Percentiles rank a stretch among this genome's conserved stretches.
Conservation (phyloP, 2,329 filamentous ascomycete species). For the Monosporascus sp. region DNA sequence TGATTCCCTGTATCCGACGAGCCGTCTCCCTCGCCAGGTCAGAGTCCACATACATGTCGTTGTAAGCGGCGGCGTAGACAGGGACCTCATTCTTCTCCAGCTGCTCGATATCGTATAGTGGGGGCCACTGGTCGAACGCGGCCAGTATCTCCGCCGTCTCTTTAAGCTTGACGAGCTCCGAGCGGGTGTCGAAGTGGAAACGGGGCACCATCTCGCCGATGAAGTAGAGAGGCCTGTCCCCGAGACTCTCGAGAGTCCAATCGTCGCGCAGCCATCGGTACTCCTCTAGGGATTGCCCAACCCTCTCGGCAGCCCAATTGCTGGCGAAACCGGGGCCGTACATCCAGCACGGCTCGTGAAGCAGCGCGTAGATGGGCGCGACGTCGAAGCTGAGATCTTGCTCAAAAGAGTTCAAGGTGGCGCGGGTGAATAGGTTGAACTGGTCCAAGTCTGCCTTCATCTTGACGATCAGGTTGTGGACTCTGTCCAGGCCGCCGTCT, state of each 20-base stretch:
- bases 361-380: constrained; percentile 74
- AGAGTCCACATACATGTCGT: constrained; percentile 92
- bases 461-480: constrained; percentile 70
- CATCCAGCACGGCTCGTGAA: constrained; percentile 88
- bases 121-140: constrained; percentile 61
- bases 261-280: constrained; percentile 47
- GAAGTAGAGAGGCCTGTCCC: constrained; percentile 61
- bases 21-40: constrained; percentile 70
- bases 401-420: constrained; percentile 66
- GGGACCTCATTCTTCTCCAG: constrained; percentile 75
- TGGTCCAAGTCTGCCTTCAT: constrained; percentile 68
- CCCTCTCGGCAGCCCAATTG: constrained; percentile 68
- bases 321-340: constrained; percentile 58
- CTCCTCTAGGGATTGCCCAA: constrained; percentile 44
- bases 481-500: constrained; percentile 68
- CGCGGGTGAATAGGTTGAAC: constrained; percentile 69
- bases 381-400: constrained; percentile 64
- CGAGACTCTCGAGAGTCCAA: constrained; percentile 31
- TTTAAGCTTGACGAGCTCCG: constrained; percentile 65
- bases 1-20: constrained; percentile 65
- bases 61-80: constrained; percentile 78
- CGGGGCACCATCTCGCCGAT: constrained; percentile 91
- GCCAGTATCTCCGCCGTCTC: constrained; percentile 69
- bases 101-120: constrained; percentile 69
- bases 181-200: constrained; percentile 76